Percentiles rank a stretch among this genome's conserved stretches.
phyloP scores from a whole-genome alignment of 768 basidiomycete genomes.

The Amanita brunnescens region DNA sequence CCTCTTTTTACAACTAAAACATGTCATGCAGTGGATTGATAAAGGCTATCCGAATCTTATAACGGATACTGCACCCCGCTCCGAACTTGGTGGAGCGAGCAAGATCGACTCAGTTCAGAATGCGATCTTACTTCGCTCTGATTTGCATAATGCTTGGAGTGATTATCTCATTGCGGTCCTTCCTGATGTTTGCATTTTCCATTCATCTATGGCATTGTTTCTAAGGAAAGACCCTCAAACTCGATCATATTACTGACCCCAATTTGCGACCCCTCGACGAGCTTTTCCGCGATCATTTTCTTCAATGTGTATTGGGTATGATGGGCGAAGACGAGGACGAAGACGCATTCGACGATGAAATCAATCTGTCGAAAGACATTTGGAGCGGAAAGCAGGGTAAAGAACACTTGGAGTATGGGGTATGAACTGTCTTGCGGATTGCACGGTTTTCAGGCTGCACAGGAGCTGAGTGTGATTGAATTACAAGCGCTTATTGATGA shows the following conservation, averaged over 20 bases:
- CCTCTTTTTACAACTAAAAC: too few species aligned
- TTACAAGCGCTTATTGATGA: too few species aligned
- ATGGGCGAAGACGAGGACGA: conserved; percentile 8
- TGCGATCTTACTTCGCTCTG: too few species aligned
- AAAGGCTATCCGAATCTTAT: too few species aligned
- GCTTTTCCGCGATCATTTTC: conserved; percentile 9
- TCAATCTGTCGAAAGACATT: conserved; percentile 8
- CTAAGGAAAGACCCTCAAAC: conserved; percentile 1
- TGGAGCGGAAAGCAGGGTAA: conserved; percentile 8
- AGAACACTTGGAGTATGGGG: conserved; percentile 8
- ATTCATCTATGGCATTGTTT: too few species aligned
- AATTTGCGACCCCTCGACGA: conserved; percentile 9
- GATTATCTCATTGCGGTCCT: too few species aligned
- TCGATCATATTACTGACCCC: conserved; percentile 8
- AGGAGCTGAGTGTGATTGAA: not conserved
- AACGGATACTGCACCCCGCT: too few species aligned
- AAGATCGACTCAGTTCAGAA: too few species aligned
- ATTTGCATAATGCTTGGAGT: too few species aligned
- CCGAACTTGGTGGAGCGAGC: too few species aligned
- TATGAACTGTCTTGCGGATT: not conserved
- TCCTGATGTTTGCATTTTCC: too few species aligned
- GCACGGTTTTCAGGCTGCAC: not conserved
- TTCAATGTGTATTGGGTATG: conserved; percentile 8
- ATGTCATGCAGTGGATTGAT: too few species aligned
- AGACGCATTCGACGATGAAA: conserved; percentile 8